Evolutionary conservation across 164 flowering plant species (phyloP), one percentile per base, ranked within the genome.

Genomic region (Nymphaea colorata): DNA sequence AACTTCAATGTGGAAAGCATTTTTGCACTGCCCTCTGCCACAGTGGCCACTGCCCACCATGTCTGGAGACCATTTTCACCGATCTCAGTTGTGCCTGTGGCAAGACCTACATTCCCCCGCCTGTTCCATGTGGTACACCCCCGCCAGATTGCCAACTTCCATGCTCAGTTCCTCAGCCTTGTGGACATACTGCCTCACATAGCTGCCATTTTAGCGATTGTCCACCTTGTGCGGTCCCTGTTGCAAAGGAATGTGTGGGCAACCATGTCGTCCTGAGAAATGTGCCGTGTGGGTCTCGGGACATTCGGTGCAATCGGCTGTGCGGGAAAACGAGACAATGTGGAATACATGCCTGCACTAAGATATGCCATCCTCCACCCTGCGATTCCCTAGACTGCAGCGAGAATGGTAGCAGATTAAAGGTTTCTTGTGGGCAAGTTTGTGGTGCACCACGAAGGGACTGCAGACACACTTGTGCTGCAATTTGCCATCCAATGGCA

Each of bases 401-500:
- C 42, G 64, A 61, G 36, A 17, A 17, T 4, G 16, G 7, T 17
- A 45, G 76, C 71, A 79, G 41, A n/a, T 43, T 73, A 36, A 86
- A 76, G 72, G 68, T 78, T 62, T 84, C 98, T 7, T 94, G 98
- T 80, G 91, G 93, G 68, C 98, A 94, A 79, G 76, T 79, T 17
- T 91, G 99, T 73, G 96, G 99, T 66, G 99, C 98, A 44, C 99
- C 99, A 5, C 83, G 96, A 76, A 85, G 95, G 77, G 97, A 91
- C 36, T 94, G 98, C 74, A 80, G 90, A 74, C 98, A 94, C 77
- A 87, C 90, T 8, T 94, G 97, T 69, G 76, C 77, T 42, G 81
- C 92, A 47, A 67, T 76, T 10, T 94, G 98, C 75, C 98, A 94
- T 64, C 97, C 97, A 36, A 71, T 77, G 1, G 71, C 86, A 12